Evolutionary conservation across 208 protist species (phyloP), one percentile per base, ranked within the genome.

Genomic region (Acanthamoeba lenticulata): DNA sequence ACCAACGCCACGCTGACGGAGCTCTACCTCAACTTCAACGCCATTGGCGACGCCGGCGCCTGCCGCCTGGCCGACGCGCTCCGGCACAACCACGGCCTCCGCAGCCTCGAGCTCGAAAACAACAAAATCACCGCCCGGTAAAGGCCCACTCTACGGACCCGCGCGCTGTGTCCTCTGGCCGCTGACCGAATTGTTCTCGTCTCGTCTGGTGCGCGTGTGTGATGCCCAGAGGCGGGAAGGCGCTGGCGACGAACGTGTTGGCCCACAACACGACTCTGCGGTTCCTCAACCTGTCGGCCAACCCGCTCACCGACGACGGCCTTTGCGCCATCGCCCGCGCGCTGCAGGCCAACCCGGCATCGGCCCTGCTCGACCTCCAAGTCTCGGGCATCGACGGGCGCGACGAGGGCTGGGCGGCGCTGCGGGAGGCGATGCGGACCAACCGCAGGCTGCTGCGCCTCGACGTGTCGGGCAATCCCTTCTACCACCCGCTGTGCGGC

Each of bases 61-160:
- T 90, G 69, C 21, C 52, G 52, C 34, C 40, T 90, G 7, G 45
- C 52, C 21, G 83, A 90, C 21, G 83, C 83, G 7, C 83, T 90
- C 57, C 36, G 69, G 32, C 83, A 45, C 83, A 90, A 90, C 55
- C 36, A 72, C 2, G 47, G 34, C 7, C 83, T 90, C 24, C 83
- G 44, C 29, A 90, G 38, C 57, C 83, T 90, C 38, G 83, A 90
- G 24, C 57, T 90, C 24, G 83, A 90, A 29, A 90, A 69, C 83
- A 90, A 90, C 83, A 90, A 90, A 34, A 90, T 90, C 34, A 90
- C 83, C 40, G 44, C 52, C 11, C 74, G 74, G 74, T 85, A 55
- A 21, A 11, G n/a, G 4, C 5, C 42, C 45, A 52, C 45, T 5
- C 45, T 15, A 52, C 45, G 9, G 47, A 55, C 47, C 11, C 47